Conservation (phyloP, 2,329 filamentous ascomycete species). For the Neobulgaria alba region DNA sequence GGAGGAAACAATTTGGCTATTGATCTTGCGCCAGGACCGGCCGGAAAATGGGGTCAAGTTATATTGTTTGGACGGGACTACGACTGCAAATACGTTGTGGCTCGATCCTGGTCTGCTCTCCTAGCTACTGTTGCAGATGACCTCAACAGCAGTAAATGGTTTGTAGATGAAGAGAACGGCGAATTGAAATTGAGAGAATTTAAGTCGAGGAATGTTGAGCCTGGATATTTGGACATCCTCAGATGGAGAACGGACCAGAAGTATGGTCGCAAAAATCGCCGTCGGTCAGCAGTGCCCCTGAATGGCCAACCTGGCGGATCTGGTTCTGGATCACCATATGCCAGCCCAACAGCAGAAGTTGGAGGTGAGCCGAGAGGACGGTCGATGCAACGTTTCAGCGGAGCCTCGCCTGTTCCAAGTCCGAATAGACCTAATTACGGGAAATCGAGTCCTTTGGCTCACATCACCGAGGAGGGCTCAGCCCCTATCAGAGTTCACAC, state of each 20-base stretch:
- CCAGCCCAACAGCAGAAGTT: constrained; percentile 52
- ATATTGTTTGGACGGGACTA: constrained; percentile 97
- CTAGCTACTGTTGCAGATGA: constrained; percentile 85
- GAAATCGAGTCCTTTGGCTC: constrained; percentile 63
- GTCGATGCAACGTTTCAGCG: constrained; percentile 60
- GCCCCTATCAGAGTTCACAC: constrained; percentile 21
- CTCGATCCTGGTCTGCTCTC: constrained; percentile 84
- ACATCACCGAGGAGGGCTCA: constrained; percentile 60
- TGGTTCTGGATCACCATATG: constrained; percentile 52
- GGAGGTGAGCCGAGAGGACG: constrained; percentile 57
- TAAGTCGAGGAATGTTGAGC: constrained; percentile 80
- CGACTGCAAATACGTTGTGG: constrained; percentile 95
- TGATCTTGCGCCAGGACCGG: constrained; percentile 82
- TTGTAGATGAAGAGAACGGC: constrained; percentile 82
- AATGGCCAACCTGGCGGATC: constrained; percentile 32
- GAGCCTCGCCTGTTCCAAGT: constrained; percentile 53
- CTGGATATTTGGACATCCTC: constrained; percentile 87
- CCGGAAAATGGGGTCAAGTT: constrained; percentile 90
- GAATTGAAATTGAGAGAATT: constrained; percentile 93
- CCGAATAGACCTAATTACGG: constrained; percentile 57
- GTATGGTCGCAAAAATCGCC: constrained; percentile 53
- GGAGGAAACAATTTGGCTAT: constrained; percentile 95
- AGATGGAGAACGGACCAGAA: constrained; percentile 95
- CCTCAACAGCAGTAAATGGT: constrained; percentile 79
- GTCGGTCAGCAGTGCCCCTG: constrained; percentile 39